Evolutionary conservation across 2,329 filamentous ascomycete genomes (phyloP), one percentile per base, ranked within the genome.

Genomic region (Aureobasidium mangrovei): DNA sequence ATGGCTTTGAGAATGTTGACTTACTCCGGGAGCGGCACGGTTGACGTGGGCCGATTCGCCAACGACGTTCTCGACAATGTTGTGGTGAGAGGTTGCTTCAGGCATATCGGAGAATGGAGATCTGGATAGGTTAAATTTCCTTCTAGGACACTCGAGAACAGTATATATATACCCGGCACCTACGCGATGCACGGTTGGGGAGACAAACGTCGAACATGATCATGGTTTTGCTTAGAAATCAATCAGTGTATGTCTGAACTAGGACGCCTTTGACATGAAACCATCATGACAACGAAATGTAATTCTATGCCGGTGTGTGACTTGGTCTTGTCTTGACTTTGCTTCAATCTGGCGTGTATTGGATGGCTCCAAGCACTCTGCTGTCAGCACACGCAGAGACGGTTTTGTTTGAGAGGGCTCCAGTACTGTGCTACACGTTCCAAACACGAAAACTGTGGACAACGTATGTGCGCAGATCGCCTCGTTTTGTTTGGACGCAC

Each of bases 21-120:
- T 46, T 64, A 74, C 69, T 31, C 71, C 72, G 27, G 67, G 64
- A 4, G 73, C 72, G 18, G 72, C 63, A 47, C 65, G 67, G 63
- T 77, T 77, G 42, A 65, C 61, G 54, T 69, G 61, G 38, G 63
- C 62, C 45, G 65, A 59, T 53, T 71, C 69, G 36, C 56, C 60
- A 32, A 61, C 54, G 52, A 62, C 59, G 28, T 61, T 49, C 3
- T 58, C 58, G 28, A 53, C 49, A 49, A 64, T 55, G 49, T 62
- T 63, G 61, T 68, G 65, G 58, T 68, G 65, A 35, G 63, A 63
- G 12, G 57, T 49, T 54, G 57, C 47, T 51, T 51, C 36, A 41
- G 27, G 49, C 49, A 53, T 43, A 28, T 24, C 44, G 39, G 6
- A 39, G 10, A 10, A n/a, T n/a, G 39, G 29, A 24, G 10, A 10